phyloP scores from a whole-genome alignment of 2,329 filamentous ascomycete genomes.

The Exophiala sp. region DNA sequence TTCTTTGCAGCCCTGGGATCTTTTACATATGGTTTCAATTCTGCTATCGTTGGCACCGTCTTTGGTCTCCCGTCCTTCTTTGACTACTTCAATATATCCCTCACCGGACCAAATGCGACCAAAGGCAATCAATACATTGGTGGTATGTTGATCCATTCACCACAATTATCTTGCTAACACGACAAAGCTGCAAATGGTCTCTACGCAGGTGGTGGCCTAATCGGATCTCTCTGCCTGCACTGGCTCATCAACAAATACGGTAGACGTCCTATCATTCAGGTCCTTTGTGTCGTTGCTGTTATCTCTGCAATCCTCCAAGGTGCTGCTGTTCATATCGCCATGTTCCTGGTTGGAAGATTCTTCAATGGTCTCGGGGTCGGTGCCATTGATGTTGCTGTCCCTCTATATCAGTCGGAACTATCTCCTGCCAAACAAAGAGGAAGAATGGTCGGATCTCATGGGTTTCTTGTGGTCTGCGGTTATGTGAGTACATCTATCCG shows the following conservation, averaged over 20 bases:
- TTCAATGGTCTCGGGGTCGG: constrained; percentile 12
- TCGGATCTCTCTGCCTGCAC: constrained; percentile 1
- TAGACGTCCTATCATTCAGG: background rate
- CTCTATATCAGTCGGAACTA: constrained; percentile 5
- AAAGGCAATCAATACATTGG: constrained; percentile 16
- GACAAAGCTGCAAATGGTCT: constrained; percentile 3
- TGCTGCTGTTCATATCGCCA: constrained; percentile 9
- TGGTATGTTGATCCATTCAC: constrained; percentile 1
- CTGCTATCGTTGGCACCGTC: constrained; percentile 27
- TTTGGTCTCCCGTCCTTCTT: constrained; percentile 26
- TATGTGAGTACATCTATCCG: background rate
- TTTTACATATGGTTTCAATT: constrained; percentile 29
- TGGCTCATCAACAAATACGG: constrained; percentile 2
- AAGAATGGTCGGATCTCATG: constrained; percentile 28
- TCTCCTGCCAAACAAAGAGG: constrained; percentile 30
- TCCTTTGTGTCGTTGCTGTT: background rate
- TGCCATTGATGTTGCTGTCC: background rate
- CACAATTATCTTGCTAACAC: background rate
- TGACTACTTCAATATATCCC: constrained; percentile 25
- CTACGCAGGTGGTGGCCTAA: constrained; percentile 3
- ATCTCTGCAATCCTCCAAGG: constrained; percentile 7
- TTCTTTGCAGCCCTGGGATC: constrained; percentile 28
- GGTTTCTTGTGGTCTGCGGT: background rate
- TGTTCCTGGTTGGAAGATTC: constrained; percentile 15
- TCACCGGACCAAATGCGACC: constrained; percentile 14